Conservation (phyloP, 164 flowering plant genomes). For the Vitis rotundifolia region DNA sequence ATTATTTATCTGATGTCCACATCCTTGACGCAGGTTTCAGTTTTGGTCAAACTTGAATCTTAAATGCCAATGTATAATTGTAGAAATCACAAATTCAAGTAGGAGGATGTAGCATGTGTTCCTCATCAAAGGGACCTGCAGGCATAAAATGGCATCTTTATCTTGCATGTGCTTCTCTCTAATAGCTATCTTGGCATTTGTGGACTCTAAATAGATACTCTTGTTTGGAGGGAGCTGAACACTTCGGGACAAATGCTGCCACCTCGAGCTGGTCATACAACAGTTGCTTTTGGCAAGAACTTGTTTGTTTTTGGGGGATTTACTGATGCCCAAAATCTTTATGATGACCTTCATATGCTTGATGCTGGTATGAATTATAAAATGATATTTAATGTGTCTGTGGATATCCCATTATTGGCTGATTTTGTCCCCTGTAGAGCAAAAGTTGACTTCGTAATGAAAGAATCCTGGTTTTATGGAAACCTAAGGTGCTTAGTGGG, state of each 20-base stretch:
- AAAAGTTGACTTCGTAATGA: background rate
- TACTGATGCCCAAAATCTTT: constrained; percentile 80
- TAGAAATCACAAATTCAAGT: background rate
- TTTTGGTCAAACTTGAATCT: background rate
- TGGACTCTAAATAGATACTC: constrained; percentile 53
- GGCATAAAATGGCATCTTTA: background rate
- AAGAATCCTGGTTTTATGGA: background rate
- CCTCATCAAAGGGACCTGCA: background rate
- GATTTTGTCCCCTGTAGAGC: background rate
- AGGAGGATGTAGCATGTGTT: too few species aligned
- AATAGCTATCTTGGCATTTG: constrained; percentile 5
- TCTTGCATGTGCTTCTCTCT: background rate
- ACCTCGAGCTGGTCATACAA: constrained; percentile 93
- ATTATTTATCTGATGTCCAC: constrained; percentile 86
- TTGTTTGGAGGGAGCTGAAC: constrained; percentile 74
- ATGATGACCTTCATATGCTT: constrained; percentile 82
- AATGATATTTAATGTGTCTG: background rate
- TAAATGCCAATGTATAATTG: background rate
- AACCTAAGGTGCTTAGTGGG: background rate
- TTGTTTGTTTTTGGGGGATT: constrained; percentile 96
- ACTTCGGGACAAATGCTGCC: constrained; percentile 71
- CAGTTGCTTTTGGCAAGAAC: constrained; percentile 73
- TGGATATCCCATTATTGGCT: background rate
- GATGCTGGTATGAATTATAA: constrained; percentile 67
- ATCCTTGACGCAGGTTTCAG: constrained; percentile 82